These are phyloP conservation scores for Apiospora aurea DNA, from an alignment of 2,329 filamentous ascomycete species.

Conservation along the genomic window DNA sequence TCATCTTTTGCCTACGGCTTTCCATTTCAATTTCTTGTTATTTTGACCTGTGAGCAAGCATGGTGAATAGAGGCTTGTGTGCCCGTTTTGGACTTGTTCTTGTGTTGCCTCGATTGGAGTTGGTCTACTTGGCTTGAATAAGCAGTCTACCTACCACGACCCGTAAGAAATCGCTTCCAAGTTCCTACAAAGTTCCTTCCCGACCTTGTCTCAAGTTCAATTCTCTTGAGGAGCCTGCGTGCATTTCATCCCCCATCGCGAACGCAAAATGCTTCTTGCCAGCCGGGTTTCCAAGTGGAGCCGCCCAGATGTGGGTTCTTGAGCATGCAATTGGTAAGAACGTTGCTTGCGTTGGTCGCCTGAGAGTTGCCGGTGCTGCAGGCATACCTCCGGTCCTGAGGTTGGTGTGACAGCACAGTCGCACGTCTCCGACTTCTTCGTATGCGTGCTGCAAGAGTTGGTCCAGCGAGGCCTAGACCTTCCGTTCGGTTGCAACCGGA, in stretches of 20 bases:
- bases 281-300: not conserved
- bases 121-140: no score
- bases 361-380: not conserved
- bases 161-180: no score
- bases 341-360: not conserved
- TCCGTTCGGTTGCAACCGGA: not conserved
- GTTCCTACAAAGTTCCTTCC: no score
- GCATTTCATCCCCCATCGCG: no score
- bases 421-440: not conserved
- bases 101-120: no score
- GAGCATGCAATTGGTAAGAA: not conserved
- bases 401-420: not conserved
- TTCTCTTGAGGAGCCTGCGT: no score
- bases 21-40: not conserved
- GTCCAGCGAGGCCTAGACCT: not conserved
- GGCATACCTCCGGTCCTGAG: not conserved
- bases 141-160: no score
- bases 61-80: no score
- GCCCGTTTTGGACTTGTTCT: no score
- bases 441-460: not conserved
- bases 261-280: no score
- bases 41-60: no score
- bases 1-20: not conserved
- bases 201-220: no score
- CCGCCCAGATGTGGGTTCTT: not conserved